Evolutionary conservation across 148 eudicot genomes (phyloP).

Genomic region (Amaranthus hypochondriacus): DNA sequence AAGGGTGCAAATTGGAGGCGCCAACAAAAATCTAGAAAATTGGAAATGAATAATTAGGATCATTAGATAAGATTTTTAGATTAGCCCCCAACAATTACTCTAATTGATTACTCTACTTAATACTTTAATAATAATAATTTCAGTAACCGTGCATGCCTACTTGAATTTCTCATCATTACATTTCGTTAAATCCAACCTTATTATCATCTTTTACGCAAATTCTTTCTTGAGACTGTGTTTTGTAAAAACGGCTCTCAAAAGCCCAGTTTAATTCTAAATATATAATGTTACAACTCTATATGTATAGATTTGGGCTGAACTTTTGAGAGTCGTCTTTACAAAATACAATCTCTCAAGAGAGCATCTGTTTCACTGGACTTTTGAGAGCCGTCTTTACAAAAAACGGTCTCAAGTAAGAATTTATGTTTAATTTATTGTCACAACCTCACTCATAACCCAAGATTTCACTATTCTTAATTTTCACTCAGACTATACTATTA

Average conservation of each 20-base stretch:
- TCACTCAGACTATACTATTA: too few relatives aligned
- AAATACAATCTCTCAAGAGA: too few relatives aligned
- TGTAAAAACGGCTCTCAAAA: too few relatives aligned
- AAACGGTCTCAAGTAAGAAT: too few relatives aligned
- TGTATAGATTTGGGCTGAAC: too few relatives aligned
- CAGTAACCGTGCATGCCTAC: constrained; percentile 1
- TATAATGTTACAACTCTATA: too few relatives aligned
- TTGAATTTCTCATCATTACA: not conserved
- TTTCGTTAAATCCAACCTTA: not conserved
- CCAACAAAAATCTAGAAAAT: not conserved
- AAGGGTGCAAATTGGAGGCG: not conserved
- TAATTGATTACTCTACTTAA: not conserved
- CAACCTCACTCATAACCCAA: not conserved
- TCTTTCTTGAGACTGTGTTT: not conserved
- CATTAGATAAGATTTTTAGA: not conserved
- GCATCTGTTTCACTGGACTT: too few relatives aligned
- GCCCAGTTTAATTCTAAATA: not conserved
- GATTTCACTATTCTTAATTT: too few relatives aligned
- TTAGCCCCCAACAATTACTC: not conserved
- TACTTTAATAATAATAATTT: not conserved
- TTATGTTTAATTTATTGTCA: not conserved
- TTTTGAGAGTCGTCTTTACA: too few relatives aligned
- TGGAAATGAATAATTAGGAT: not conserved
- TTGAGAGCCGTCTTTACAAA: too few relatives aligned
- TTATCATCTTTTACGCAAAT: too few relatives aligned